Evolutionary conservation across 2,329 filamentous ascomycete genomes (phyloP), one percentile per base, ranked within the genome.

Genomic region (Talaromyces rugulosus): DNA sequence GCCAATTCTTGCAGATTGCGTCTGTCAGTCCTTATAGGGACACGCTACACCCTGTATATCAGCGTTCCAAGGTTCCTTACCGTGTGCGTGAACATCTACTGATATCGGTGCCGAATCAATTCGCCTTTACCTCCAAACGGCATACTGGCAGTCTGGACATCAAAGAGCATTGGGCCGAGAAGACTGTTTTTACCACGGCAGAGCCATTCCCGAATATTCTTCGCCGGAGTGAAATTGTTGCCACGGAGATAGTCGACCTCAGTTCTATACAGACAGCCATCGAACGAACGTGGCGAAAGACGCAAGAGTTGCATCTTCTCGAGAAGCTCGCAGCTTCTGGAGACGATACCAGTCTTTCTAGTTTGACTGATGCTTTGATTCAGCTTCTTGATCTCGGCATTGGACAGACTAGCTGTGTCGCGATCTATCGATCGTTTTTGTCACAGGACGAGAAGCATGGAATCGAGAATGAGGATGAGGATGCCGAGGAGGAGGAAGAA

Each of bases 131-230:
- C 0, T 87, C 87, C 5, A 87, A 86, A 68, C 84, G 92, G 31
- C 87, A 86, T 67, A 89, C 89, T 2, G 83, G 81, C 11, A 88
- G 90, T 11, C 84, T 87, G 1, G 87, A 81, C 53, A 76, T 90
- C 2, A 81, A 85, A 27, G 88, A 91, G 59, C 90, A 95, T 68
- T 89, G 83, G 65, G 87, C 92, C 0, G 90, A 96, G 72, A 98
- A 97, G 80, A 83, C 87, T 0, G 77, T 97, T 1, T 96, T 92
- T 73, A 90, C 87, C 0, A 94, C 92, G 0, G 88, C 88, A 0
- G 93, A 97, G 69, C 78, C 88, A 0, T 98, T 98, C 78, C 95
- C 94, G 0, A 97, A 93, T 1, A 96, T 98, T 56, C 80, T 97
- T 30, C 86, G 92, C 34, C 86, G 93, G 60, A 96, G 91, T 68